Evolutionary conservation across 306 rosid species (phyloP).

Genomic region (Rubus idaeus): DNA sequence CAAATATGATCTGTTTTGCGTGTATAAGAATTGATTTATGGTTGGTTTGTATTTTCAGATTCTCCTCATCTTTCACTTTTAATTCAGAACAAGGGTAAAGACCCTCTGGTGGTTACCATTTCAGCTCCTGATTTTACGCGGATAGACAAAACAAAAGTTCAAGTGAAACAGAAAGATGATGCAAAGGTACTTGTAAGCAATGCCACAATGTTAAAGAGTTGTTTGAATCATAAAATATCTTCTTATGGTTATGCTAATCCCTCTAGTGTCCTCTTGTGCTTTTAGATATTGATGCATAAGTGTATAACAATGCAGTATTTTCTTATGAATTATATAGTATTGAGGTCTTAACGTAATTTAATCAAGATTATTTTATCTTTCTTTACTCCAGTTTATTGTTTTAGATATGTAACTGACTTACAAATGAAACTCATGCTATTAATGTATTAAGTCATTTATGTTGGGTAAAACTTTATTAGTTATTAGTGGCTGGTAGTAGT

Average conservation of each 20-base stretch:
- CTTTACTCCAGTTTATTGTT: too few species aligned
- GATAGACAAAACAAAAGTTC: constrained; percentile 32
- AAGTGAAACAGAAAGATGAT: constrained; percentile 29
- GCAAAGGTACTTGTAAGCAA: constrained; percentile 33
- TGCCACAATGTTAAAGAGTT: not conserved
- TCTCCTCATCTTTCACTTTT: constrained; percentile 49
- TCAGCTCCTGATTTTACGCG: constrained; percentile 43
- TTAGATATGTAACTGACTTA: too few species aligned
- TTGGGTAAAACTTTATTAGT: too few species aligned
- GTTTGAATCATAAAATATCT: not conserved
- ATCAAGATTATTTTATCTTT: too few species aligned
- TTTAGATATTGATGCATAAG: not conserved
- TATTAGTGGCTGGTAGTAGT: too few species aligned
- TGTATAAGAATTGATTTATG: not conserved
- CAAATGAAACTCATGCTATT: too few species aligned
- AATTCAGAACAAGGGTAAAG: constrained; percentile 49
- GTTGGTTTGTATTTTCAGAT: constrained; percentile 28
- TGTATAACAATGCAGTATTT: not conserved
- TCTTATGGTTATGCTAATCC: too few species aligned
- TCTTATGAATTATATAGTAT: too few species aligned
- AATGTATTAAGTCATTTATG: too few species aligned
- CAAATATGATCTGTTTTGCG: not conserved
- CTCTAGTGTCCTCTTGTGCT: not conserved
- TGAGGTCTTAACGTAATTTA: too few species aligned
- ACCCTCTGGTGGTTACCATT: constrained; percentile 32